Evolutionary conservation across 306 rosid species (phyloP).

Genomic region (Casuarina glauca): DNA sequence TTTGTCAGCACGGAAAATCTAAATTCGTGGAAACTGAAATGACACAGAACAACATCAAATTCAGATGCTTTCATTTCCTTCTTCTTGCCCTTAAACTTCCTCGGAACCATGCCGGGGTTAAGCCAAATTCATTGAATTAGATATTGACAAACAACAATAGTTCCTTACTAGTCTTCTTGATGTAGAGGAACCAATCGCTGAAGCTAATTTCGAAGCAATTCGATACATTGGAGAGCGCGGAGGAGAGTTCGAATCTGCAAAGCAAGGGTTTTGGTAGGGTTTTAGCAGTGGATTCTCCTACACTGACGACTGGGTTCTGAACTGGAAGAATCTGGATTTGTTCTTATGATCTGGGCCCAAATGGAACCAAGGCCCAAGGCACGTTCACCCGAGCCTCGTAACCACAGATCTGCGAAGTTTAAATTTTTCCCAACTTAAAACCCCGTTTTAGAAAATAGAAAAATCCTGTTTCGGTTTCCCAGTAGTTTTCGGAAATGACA

Average conservation of each 20-base stretch:
- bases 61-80: not conserved
- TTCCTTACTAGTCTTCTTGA: conserved; percentile 54
- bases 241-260: not conserved
- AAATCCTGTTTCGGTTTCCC: no score
- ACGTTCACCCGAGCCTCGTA: no score
- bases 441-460: no score
- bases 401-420: no score
- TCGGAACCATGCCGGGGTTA: not conserved
- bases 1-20: not conserved
- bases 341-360: not conserved
- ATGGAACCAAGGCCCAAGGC: no score
- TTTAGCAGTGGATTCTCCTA: conserved; percentile 23
- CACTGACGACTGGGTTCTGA: not conserved
- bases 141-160: not conserved
- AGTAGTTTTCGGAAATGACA: no score
- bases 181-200: conserved; percentile 54
- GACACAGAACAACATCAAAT: not conserved
- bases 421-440: no score
- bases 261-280: conserved; percentile 31
- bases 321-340: not conserved
- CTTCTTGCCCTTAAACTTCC: not conserved
- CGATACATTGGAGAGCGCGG: conserved; percentile 62
- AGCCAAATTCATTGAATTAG: not conserved
- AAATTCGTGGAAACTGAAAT: not conserved
- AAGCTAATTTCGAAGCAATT: conserved; percentile 60